phyloP scores from a whole-genome alignment of 129 eudicot species.

The Cynara cardunculus region DNA sequence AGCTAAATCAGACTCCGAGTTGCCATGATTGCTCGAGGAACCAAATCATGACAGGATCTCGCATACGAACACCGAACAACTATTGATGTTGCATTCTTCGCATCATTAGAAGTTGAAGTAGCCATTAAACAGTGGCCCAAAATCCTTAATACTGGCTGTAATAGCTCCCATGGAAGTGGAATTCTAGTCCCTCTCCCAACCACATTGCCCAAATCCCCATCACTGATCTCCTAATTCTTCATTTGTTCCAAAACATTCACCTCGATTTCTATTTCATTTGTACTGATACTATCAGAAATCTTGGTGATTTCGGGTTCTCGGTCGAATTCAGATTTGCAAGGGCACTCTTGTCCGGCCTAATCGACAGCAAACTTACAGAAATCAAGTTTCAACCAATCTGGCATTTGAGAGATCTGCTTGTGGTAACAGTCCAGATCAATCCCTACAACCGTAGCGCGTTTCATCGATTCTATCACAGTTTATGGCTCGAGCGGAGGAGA shows the following conservation, averaged over 20 bases:
- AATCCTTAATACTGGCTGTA: constrained; percentile 71
- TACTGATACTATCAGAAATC: constrained; percentile 14
- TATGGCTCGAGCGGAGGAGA: constrained; percentile 78
- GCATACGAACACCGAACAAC: constrained; percentile 80
- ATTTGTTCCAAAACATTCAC: constrained; percentile 40
- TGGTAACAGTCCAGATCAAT: constrained; percentile 69
- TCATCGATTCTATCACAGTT: constrained; percentile 68
- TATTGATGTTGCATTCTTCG: constrained; percentile 65
- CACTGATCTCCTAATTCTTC: constrained; percentile 32
- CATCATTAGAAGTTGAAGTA: constrained; percentile 54
- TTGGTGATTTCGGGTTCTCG: background rate
- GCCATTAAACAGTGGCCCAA: constrained; percentile 88
- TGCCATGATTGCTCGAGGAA: constrained; percentile 83
- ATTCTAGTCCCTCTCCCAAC: constrained; percentile 38
- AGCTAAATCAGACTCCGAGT: constrained; percentile 81
- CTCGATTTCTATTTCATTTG: constrained; percentile 28
- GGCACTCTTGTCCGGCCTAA: constrained; percentile 81
- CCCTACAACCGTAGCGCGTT: constrained; percentile 78
- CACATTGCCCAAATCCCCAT: constrained; percentile 5
- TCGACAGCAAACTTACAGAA: constrained; percentile 53
- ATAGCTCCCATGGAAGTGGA: constrained; percentile 72
- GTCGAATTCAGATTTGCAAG: constrained; percentile 64
- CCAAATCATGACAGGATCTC: constrained; percentile 78
- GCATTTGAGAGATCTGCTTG: constrained; percentile 89
- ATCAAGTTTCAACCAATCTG: constrained; percentile 77